A percentile compares a stretch with the other conserved stretches of the same genome.
Conservation (phyloP, 352 stramenopile species). For the Globisporangium nunn region DNA sequence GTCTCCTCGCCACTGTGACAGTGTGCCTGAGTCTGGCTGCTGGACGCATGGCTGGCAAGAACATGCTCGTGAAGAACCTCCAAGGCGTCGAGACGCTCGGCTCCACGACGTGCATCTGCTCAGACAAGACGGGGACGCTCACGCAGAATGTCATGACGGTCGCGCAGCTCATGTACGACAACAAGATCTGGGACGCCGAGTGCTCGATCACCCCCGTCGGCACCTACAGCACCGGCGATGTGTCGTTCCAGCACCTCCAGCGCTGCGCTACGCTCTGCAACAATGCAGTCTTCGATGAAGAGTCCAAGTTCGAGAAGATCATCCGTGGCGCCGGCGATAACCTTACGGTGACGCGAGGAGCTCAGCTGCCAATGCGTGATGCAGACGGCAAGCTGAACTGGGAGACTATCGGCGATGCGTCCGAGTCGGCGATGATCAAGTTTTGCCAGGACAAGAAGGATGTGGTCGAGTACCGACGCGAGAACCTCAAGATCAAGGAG, state of each 20-base stretch:
- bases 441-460: conserved; percentile 73
- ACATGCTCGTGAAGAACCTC: conserved; percentile 93
- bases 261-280: conserved; percentile 88
- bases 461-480: conserved; percentile 58
- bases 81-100: conserved; percentile 91
- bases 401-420: conserved; percentile 71
- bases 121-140: conserved; percentile 94
- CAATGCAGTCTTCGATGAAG: conserved; percentile 83
- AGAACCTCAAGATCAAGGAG: conserved; percentile 75
- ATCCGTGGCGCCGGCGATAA: conserved; percentile 9
- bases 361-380: conserved; percentile 7
- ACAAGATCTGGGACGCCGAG: conserved; percentile 61
- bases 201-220: conserved; percentile 68
- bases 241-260: conserved; percentile 57
- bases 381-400: conserved; percentile 18
- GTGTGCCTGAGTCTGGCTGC: conserved; percentile 90
- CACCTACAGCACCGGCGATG: conserved; percentile 42
- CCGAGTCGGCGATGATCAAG: conserved; percentile 83
- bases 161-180: conserved; percentile 68
- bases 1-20: conserved; percentile 87
- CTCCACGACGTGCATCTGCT: conserved; percentile 91
- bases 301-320: conserved; percentile 22
- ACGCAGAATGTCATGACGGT: conserved; percentile 95
- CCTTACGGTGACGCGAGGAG: conserved; percentile 15
- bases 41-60: conserved; percentile 85